phyloP scores from a whole-genome alignment of 805 yeast genomes.

The Cyberlindnera xylosilytica region DNA sequence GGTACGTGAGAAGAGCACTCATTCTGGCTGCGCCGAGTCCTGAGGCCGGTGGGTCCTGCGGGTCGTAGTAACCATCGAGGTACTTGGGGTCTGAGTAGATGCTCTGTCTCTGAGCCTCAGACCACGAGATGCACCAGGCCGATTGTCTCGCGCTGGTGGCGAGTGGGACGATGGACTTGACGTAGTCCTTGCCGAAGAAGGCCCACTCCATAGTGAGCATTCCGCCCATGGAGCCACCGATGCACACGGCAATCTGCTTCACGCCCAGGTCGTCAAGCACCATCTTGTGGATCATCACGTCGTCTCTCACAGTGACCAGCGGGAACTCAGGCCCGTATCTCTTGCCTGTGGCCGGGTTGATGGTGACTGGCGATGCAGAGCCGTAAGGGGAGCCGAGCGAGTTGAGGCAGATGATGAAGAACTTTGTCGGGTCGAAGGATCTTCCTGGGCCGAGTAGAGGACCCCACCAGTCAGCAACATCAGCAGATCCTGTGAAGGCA shows the following conservation, averaged over 20 bases:
- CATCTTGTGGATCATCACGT: constrained; percentile 71
- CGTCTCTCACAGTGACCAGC: constrained; percentile 89
- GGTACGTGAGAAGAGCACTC: constrained; percentile 91
- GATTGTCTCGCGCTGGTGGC: constrained; percentile 95
- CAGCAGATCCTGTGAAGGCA: constrained; percentile 94
- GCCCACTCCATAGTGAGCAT: constrained; percentile 92
- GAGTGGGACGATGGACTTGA: constrained; percentile 69
- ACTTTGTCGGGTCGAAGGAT: constrained; percentile 89
- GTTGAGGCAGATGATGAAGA: constrained; percentile 83
- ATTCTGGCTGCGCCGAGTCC: constrained; percentile 97
- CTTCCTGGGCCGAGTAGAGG: constrained; percentile 81
- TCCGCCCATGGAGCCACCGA: constrained; percentile 99
- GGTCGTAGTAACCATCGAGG: constrained; percentile 80
- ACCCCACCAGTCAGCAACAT: constrained; percentile 99
- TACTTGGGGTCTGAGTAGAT: constrained; percentile 94
- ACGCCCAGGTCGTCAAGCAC: constrained; percentile 81
- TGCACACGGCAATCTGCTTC: constrained; percentile 73
- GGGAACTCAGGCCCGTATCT: constrained; percentile 96
- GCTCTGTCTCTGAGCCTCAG: constrained; percentile 96
- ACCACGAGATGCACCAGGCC: constrained; percentile 99
- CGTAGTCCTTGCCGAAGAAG: constrained; percentile 68
- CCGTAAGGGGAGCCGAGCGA: constrained; percentile 98
- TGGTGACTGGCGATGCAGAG: constrained; percentile 84
- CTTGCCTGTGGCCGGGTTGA: constrained; percentile 71
- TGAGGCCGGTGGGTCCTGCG: constrained; percentile 73